Evolutionary conservation across 768 basidiomycete species (phyloP), one percentile per base, ranked within the genome.

Genomic region (Steccherinum ochraceum): DNA sequence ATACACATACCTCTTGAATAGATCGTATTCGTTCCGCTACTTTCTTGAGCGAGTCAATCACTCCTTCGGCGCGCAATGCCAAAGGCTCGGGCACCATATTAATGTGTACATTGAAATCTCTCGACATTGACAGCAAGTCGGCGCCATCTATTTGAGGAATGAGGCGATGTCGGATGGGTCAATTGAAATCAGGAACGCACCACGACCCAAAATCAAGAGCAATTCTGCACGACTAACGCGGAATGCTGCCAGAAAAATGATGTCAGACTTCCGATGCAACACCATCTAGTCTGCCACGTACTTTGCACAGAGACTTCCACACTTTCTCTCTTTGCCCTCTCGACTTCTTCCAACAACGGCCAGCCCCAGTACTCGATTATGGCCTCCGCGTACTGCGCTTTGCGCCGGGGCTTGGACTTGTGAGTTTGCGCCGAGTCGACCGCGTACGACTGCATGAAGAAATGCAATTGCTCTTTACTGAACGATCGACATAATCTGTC

Each of bases 341-440:
- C 71, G 4, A 84, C 69, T 24, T 75, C 72, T 42, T 70, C 65
- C 49, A 86, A 61, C 23, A 82, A 77, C 4, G 82, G 80, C 85
- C 84, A 89, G 23, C 69, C 70, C 88, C 88, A 91, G 50, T 72
- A 68, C 62, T 86, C 81, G 23, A 89, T 73, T 53, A 89, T 80
- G 5, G 56, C 52, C 50, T 62, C 59, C 2, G 45, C 65, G 50
- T 57, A 63, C 2, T 66, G 58, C 4, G 54, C 45, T 54, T 66
- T 67, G 51, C 44, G 62, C 35, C 54, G 49, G 2, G 56, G 48
- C 26, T 52, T 40, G 20, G 50, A 44, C 16, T 35, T 35, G n/a
- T n/a, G n/a, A n/a, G n/a, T n/a, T 26, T 44, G 53, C 19, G 40
- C 20, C 21, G 51, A 45, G 5, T 67, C 61, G 23, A 82, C 59